Base-by-base conservation (phyloP, 306 rosid genomes). In the Vigna trinervia region DNA sequence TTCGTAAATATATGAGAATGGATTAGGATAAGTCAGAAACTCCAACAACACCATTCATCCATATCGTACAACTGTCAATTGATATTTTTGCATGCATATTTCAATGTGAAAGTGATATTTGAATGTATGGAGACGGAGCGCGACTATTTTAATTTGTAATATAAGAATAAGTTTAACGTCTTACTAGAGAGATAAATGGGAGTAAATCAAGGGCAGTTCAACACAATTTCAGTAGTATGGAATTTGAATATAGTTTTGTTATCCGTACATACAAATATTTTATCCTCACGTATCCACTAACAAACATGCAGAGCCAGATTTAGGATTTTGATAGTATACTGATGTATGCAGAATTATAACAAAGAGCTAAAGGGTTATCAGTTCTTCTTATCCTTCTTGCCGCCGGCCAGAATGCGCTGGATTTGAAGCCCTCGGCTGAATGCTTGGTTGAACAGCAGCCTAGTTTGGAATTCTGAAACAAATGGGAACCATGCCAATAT, bases 391-490 rank as follows among this genome's bases (percentile, higher is more conserved):
- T 92, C 54, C 85, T 95, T 95, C 90, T 92, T 95, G 73, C 99
- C 99, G 62, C 99, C 99, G 20, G 97, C 79, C 67, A 95, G 85
- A 84, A 95, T 92, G 32, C 97, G 92, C 77, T 92, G 97, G 78
- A 95, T 95, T 82, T 95, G 97, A 78, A 95, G 99, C 51, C 99
- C 97, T 80, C 97, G 71, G 81, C 99, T 95, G 88, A 95, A 95
- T 20, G 99, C 99, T 86, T 95, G 99, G 87, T 95, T 95, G 91
- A 88, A 95, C 9, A 95, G 88, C 45, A 95, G 88, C 87, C 99
- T 83, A 36, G 97, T 91, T 80, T 95, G 97, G 88, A 92, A 95
- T 83, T 92, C 99, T 5, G 99, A 85, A 46, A 92, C 99, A 81
- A 92, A 95, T 36, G 97, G 97, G 87, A 95, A 92, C 97, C 99